A percentile compares a stretch with the other conserved stretches of the same genome.
phyloP scores from a whole-genome alignment of 2,329 filamentous ascomycete species.

The Neurospora sp. region DNA sequence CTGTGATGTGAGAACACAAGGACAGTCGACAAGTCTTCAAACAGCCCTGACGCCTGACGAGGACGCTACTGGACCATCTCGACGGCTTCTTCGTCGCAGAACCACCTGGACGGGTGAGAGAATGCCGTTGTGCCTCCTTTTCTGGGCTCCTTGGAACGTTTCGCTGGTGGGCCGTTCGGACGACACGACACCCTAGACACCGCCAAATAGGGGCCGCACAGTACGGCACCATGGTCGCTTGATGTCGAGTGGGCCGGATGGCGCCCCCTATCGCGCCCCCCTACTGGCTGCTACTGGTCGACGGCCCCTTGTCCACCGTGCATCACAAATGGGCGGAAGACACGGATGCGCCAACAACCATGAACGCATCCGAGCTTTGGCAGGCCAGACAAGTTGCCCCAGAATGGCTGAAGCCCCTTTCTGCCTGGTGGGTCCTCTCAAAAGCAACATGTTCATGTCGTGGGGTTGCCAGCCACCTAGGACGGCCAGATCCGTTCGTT shows the following conservation, averaged over 20 bases:
- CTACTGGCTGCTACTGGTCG: neutral
- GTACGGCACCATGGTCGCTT: neutral
- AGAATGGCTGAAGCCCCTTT: conserved; percentile 8
- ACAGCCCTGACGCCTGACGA: neutral
- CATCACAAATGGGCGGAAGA: conserved; percentile 6
- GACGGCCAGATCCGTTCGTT: conserved; percentile 4
- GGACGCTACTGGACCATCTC: neutral
- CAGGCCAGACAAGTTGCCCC: neutral
- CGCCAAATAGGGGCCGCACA: conserved; percentile 1
- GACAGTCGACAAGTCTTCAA: neutral
- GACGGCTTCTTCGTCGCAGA: neutral
- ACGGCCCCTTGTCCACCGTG: neutral
- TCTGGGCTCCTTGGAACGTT: neutral
- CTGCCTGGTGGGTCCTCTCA: conserved; percentile 5
- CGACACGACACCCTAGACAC: neutral
- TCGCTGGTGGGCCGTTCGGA: neutral
- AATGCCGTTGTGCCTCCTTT: neutral
- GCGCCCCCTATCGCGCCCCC: neutral
- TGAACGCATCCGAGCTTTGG: conserved; percentile 5
- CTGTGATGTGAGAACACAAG: neutral
- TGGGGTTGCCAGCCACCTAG: conserved; percentile 9
- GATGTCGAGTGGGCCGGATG: neutral
- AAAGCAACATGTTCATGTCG: conserved; percentile 6
- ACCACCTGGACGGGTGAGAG: neutral
- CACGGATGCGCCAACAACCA: conserved; percentile 2